Evolutionary conservation across 2,329 filamentous ascomycete genomes (phyloP).

Genomic region (Colletotrichum zoysiae): DNA sequence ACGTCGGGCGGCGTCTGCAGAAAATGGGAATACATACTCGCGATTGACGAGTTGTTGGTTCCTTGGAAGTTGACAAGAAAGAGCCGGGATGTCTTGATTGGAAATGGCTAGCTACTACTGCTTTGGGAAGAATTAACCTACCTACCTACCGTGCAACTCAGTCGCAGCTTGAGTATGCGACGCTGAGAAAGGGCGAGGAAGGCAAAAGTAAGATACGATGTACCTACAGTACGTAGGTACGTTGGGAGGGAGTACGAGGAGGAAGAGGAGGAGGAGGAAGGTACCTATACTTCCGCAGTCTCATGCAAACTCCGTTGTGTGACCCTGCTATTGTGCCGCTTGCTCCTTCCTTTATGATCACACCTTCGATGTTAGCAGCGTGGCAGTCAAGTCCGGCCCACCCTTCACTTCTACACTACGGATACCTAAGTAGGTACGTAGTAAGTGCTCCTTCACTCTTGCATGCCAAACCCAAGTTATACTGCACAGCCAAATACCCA

Average conservation of each 20-base stretch:
- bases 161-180: background rate
- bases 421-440: no score
- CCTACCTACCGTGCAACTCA: background rate
- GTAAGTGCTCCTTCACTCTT: slow-evolving; percentile 11
- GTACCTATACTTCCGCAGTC: slow-evolving; percentile 18
- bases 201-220: no score
- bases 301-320: background rate
- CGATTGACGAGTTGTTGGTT: background rate
- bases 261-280: background rate
- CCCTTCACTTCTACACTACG: slow-evolving; percentile 13
- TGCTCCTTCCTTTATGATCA: background rate
- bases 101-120: background rate
- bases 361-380: background rate
- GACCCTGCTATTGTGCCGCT: background rate
- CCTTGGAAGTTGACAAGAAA: background rate
- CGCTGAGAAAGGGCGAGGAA: background rate
- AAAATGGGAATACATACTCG: background rate
- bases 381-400: slow-evolving; percentile 3
- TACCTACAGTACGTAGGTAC: no score
- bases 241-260: background rate
- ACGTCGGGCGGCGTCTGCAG: background rate
- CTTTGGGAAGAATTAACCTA: background rate
- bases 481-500: background rate
- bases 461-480: slow-evolving; percentile 17
- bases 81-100: background rate